A percentile compares a stretch with the other conserved stretches of the same genome.
phyloP scores from a whole-genome alignment of 2,329 filamentous ascomycete species.

The Dryadomyces quercivorus region DNA sequence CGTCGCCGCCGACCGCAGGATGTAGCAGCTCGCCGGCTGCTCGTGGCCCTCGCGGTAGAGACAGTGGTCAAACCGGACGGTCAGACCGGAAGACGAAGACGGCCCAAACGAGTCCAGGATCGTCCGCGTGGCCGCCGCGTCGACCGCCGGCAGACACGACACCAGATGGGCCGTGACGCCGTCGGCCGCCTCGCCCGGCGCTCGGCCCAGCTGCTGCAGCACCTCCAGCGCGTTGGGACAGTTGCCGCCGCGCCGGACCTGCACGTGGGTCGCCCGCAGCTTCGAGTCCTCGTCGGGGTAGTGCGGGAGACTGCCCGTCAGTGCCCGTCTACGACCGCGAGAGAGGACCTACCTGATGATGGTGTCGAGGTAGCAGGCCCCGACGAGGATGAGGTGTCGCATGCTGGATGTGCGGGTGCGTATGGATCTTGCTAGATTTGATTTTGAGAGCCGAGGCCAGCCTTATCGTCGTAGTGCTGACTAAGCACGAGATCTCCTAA shows the following conservation, averaged over 20 bases:
- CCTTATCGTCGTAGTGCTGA: not conserved
- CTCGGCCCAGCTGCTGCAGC: slow-evolving; percentile 43
- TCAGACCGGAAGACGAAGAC: not conserved
- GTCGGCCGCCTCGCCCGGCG: not conserved
- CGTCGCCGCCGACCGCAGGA: slow-evolving; percentile 47
- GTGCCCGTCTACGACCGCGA: not conserved
- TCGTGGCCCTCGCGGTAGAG: slow-evolving; percentile 42
- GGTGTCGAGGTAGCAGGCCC: slow-evolving; percentile 60
- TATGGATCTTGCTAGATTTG: too few relatives aligned
- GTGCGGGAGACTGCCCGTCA: slow-evolving; percentile 40
- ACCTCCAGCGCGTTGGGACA: slow-evolving; percentile 62
- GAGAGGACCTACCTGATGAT: slow-evolving; percentile 41
- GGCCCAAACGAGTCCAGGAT: slow-evolving; percentile 42
- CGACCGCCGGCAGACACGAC: slow-evolving; percentile 38
- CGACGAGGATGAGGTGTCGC: slow-evolving; percentile 50
- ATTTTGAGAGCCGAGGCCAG: too few relatives aligned
- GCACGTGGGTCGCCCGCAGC: slow-evolving; percentile 48
- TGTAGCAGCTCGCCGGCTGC: slow-evolving; percentile 56
- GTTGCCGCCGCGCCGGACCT: slow-evolving; percentile 57
- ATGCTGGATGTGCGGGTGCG: too few relatives aligned
- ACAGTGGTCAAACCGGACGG: slow-evolving; percentile 32
- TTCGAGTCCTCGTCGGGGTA: slow-evolving; percentile 64
- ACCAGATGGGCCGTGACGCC: slow-evolving; percentile 29
- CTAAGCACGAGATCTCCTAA: not conserved
- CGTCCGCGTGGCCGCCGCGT: slow-evolving; percentile 36